Evolutionary conservation across 1,284 basidiomycete genomes (phyloP).

Genomic region (Paramarasmius palmivorus): DNA sequence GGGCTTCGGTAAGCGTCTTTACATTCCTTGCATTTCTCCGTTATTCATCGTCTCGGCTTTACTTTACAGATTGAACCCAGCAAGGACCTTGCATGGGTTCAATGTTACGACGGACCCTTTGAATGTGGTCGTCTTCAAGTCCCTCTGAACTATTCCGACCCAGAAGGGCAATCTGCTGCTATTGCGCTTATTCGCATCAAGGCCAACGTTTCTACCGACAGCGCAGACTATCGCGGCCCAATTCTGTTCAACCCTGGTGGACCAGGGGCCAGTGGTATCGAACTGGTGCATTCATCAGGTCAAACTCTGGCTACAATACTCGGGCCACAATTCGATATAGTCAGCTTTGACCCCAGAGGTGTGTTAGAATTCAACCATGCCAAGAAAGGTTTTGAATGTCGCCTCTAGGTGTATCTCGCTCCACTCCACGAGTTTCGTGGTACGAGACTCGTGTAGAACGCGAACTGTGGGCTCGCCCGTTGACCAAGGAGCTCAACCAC

Average conservation of each 20-base stretch:
- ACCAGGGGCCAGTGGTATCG: constrained; percentile 48
- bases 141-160: not conserved
- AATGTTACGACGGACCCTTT: too few species aligned
- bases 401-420: constrained; percentile 30
- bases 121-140: too few species aligned
- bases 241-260: constrained; percentile 55
- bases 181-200: not conserved
- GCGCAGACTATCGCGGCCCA: constrained; percentile 40
- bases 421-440: constrained; percentile 33
- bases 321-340: constrained; percentile 47
- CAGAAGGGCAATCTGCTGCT: not conserved
- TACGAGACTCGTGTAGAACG: constrained; percentile 33
- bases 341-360: constrained; percentile 51
- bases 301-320: constrained; percentile 31
- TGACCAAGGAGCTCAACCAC: constrained; percentile 21
- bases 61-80: too few species aligned
- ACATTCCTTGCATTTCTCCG: too few species aligned
- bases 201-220: constrained; percentile 20
- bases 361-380: not conserved
- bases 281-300: constrained; percentile 28
- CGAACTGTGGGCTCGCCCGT: constrained; percentile 22
- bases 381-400: not conserved
- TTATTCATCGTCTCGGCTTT: too few species aligned
- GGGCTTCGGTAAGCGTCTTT: too few species aligned
- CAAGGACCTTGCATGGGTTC: too few species aligned